phyloP scores from a whole-genome alignment of 2,329 filamentous ascomycete genomes.

The Ampelomyces quisqualis region DNA sequence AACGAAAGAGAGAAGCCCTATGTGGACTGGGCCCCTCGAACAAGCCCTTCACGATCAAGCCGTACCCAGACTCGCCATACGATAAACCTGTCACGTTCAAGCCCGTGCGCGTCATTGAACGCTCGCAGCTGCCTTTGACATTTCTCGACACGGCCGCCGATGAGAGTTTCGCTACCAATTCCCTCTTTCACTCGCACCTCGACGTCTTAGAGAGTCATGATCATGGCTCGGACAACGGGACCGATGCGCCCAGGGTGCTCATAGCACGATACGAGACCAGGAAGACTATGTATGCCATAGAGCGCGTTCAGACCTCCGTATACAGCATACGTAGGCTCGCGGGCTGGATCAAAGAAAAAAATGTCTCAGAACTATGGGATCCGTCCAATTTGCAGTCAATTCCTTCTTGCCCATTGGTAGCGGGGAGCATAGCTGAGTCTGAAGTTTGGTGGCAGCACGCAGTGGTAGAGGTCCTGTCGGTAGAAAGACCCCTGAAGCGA shows the following conservation, averaged over 20 bases:
- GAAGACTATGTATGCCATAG: slow-evolving; percentile 78
- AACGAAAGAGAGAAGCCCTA: slow-evolving; percentile 35
- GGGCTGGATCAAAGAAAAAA: slow-evolving; percentile 62
- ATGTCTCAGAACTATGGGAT: slow-evolving; percentile 46
- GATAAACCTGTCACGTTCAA: slow-evolving; percentile 34
- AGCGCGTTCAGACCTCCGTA: slow-evolving; percentile 61
- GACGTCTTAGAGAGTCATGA: slow-evolving; percentile 32
- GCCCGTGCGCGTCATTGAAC: slow-evolving; percentile 39
- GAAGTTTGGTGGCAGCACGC: slow-evolving; percentile 40
- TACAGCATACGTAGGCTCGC: slow-evolving; percentile 71
- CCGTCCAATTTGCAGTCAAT: slow-evolving; percentile 49
- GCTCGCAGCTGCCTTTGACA: slow-evolving; percentile 42
- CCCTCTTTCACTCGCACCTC: slow-evolving; percentile 40
- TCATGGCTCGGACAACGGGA: slow-evolving; percentile 6
- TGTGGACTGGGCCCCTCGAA: slow-evolving; percentile 31
- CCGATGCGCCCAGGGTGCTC: slow-evolving; percentile 30
- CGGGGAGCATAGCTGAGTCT: not conserved
- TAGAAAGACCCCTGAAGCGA: slow-evolving; percentile 21
- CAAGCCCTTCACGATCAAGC: slow-evolving; percentile 36
- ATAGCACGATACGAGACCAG: slow-evolving; percentile 47
- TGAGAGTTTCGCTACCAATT: slow-evolving; percentile 25
- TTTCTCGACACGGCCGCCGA: slow-evolving; percentile 39
- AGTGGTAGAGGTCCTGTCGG: slow-evolving; percentile 18
- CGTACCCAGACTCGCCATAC: slow-evolving; percentile 32
- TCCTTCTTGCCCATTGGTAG: slow-evolving; percentile 56